Evolutionary conservation across 2,329 filamentous ascomycete species (phyloP).

Genomic region (Coniochaeta sp.): DNA sequence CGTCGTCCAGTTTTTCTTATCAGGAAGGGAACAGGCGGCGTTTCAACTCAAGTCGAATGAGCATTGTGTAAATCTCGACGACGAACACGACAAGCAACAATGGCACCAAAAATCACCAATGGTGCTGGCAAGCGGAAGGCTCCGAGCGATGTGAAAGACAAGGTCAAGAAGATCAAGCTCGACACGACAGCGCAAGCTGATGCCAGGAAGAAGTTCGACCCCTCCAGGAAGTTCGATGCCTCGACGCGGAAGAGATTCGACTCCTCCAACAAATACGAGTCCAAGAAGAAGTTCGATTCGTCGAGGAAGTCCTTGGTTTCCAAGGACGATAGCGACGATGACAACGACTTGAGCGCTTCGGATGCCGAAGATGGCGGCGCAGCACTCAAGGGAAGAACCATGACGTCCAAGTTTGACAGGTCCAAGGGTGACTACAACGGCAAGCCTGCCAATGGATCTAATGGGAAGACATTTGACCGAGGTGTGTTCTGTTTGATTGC

Average conservation of each 20-base stretch:
- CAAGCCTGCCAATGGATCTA: constrained; percentile 19
- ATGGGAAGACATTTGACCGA: constrained; percentile 14
- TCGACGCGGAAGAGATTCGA: not conserved
- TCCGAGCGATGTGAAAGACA: not conserved
- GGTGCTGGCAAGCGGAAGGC: not conserved
- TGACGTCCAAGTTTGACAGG: constrained; percentile 18
- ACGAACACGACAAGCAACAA: not conserved
- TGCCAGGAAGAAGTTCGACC: not conserved
- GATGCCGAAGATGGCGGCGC: constrained; percentile 49
- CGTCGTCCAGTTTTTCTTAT: not conserved
- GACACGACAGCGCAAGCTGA: not conserved
- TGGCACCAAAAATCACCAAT: not conserved
- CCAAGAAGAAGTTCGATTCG: constrained; percentile 42
- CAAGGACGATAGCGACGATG: constrained; percentile 18
- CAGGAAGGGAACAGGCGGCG: not conserved
- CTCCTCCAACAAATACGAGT: constrained; percentile 10
- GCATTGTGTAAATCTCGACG: not conserved
- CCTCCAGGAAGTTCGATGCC: not conserved
- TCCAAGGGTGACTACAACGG: constrained; percentile 13
- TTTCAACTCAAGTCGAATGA: not conserved
- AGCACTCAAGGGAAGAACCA: constrained; percentile 25
- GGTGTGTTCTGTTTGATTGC: not conserved
- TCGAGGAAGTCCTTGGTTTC: constrained; percentile 19
- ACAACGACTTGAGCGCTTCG: constrained; percentile 32
- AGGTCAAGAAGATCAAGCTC: constrained; percentile 2